phyloP scores from a whole-genome alignment of 1,139 yeast genomes.

The Blastobotrys raffinosifermentans region DNA sequence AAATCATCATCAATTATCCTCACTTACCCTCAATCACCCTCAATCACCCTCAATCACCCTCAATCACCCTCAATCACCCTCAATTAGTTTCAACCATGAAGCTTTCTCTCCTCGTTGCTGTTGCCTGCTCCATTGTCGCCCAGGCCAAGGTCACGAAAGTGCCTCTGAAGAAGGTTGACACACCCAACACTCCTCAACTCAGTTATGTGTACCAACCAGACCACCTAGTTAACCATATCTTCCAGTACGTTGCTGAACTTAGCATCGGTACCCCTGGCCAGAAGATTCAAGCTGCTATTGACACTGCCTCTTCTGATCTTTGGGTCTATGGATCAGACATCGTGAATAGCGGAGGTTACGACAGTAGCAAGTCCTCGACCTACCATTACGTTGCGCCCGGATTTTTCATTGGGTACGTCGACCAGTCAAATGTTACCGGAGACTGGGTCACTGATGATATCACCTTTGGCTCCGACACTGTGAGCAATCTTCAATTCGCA shows the following conservation, averaged over 20 bases:
- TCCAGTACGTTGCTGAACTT: slow-evolving; percentile 41
- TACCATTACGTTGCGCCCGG: slow-evolving; percentile 11
- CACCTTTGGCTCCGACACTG: not conserved
- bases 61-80: too few species aligned
- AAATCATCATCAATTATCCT: too few species aligned
- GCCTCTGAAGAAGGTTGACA: too few species aligned
- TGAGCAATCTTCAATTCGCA: not conserved
- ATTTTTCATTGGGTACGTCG: slow-evolving; percentile 27
- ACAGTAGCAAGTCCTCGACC: slow-evolving; percentile 10
- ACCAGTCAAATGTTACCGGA: slow-evolving; percentile 37
- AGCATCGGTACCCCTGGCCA: slow-evolving; percentile 52
- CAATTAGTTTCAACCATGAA: too few species aligned
- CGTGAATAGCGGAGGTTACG: not conserved
- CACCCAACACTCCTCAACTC: too few species aligned
- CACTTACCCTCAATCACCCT: too few species aligned
- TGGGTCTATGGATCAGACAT: slow-evolving; percentile 42
- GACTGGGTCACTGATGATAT: slow-evolving; percentile 36
- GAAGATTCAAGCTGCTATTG: slow-evolving; percentile 47
- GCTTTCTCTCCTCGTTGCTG: too few species aligned
- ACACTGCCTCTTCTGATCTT: slow-evolving; percentile 65
- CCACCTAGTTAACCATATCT: too few species aligned
- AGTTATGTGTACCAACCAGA: too few species aligned
- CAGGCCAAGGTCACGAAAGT: too few species aligned
- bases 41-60: too few species aligned
- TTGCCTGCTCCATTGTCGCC: too few species aligned